Evolutionary conservation across 768 basidiomycete genomes (phyloP), one percentile per base, ranked within the genome.

Genomic region (Boletus rubescentipes): DNA sequence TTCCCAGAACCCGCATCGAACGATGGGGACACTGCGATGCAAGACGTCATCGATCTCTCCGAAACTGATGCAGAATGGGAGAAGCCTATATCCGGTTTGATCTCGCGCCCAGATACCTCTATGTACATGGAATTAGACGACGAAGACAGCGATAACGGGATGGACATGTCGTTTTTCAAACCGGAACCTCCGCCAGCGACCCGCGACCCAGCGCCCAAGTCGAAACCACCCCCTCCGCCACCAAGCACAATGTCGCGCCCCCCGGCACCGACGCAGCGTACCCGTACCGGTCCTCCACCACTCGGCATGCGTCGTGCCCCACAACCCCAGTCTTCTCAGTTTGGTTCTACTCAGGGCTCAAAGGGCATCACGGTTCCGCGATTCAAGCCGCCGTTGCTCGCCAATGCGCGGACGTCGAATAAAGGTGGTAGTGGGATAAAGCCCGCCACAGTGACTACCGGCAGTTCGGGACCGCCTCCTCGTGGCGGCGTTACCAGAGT

Each of bases 241-340:
- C 9, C 57, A 14, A 44, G 9, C 21, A 18, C 41, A 2, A 30
- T 6, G 5, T 39, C 49, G 35, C 53, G 37, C n/a, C 54, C 49
- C 14, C 32, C 46, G 0, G 49, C 34, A n/a, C 39, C 57, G 16
- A 57, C 53, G 3, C 64, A 67, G 41, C 62, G 58, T 8, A 4
- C 51, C 0, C 58, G 58, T 18, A 31, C 46, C 0, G 65, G 56
- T 9, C 70, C 66, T 26, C 68, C 68, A 4, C 64, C 51, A 3
- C 49, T 69, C 9, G 68, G 68, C 7, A 69, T 69, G 68, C 68
- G 68, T 16, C 63, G 70, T 14, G 48, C 51, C 0, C 35, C 64
- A 14, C 60, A 59, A 23, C 41, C 54, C 16, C 58, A 53, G 26
- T 9, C 56, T 38, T 59, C 69, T 0, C 69, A 71, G 30, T 64